Percentiles rank a stretch among this genome's conserved stretches.
Evolutionary conservation across 2,329 filamentous ascomycete genomes (phyloP).

Genomic region (Monilinia vaccinii-corymbosi): DNA sequence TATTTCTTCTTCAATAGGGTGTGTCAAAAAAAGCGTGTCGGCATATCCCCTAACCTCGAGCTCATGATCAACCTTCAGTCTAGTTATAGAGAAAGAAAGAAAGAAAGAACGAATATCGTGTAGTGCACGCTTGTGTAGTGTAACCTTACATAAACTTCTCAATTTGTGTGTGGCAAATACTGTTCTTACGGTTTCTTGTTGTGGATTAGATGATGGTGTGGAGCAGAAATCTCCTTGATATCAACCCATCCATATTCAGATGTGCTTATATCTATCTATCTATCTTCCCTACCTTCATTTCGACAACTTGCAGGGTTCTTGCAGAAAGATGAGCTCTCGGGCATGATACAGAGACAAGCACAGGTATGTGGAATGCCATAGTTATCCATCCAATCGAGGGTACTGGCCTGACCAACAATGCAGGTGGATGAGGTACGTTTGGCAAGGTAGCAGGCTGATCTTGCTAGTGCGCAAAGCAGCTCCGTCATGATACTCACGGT

Average conservation of each 20-base stretch:
- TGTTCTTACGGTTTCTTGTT: too few species aligned
- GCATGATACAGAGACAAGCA: not conserved
- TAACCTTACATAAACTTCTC: too few species aligned
- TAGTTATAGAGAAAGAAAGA: too few species aligned
- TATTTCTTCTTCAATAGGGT: too few species aligned
- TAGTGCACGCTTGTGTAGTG: too few species aligned
- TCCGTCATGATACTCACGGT: not conserved
- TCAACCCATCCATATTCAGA: not conserved
- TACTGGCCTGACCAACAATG: not conserved
- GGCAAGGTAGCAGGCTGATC: not conserved
- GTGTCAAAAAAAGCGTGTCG: too few species aligned
- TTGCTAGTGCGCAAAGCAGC: not conserved
- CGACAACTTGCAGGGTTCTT: not conserved
- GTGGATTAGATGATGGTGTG: too few species aligned
- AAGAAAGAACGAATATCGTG: too few species aligned
- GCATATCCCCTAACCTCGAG: too few species aligned
- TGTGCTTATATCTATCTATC: not conserved
- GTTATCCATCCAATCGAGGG: not conserved
- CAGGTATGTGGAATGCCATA: not conserved
- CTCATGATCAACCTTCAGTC: too few species aligned
- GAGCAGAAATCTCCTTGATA: not conserved
- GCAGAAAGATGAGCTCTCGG: not conserved
- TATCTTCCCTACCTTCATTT: not conserved
- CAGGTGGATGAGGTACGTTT: not conserved
- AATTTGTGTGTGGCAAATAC: too few species aligned